Percentiles rank a stretch among this genome's conserved stretches.
Evolutionary conservation across 768 basidiomycete species (phyloP).

Genomic region (Coprinopsis strossmayeri): DNA sequence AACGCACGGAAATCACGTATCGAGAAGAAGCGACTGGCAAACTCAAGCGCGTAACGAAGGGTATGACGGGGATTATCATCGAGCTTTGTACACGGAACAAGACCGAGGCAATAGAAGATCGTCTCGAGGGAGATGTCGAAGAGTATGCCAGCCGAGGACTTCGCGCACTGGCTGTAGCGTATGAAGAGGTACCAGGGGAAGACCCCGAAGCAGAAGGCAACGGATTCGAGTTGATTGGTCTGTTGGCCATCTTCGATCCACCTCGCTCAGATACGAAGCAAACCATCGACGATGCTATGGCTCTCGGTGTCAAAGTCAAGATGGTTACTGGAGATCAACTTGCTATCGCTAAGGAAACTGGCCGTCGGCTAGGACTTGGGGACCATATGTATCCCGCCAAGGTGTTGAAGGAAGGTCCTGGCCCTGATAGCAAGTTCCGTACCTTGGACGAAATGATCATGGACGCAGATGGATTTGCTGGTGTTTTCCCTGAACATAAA

Average conservation of each 20-base stretch:
- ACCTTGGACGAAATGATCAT: conserved; percentile 97
- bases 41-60: conserved; percentile 98
- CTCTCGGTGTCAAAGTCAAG: conserved; percentile 97
- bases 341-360: conserved; percentile 98
- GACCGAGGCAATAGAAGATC: conserved; percentile 86
- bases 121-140: conserved; percentile 91
- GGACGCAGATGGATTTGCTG: conserved; percentile 98
- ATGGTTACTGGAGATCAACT: conserved; percentile 99
- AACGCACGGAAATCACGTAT: conserved; percentile 98
- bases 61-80: conserved; percentile 99
- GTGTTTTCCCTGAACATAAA: conserved; percentile 99
- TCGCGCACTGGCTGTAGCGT: conserved; percentile 94
- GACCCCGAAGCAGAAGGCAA: conserved; percentile 86
- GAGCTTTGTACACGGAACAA: conserved; percentile 97
- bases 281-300: conserved; percentile 94
- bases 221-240: conserved; percentile 95
- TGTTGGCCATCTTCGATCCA: conserved; percentile 96
- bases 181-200: conserved; percentile 84
- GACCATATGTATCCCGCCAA: conserved; percentile 99
- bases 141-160: conserved; percentile 95
- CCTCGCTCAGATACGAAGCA: conserved; percentile 98
- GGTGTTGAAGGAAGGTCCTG: conserved; percentile 97
- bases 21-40: conserved; percentile 90
- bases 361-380: conserved; percentile 94
- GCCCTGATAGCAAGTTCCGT: conserved; percentile 75